A percentile compares a stretch with the other conserved stretches of the same genome.
Conservation (phyloP, 1,284 basidiomycete species). For the Puccinia polysora region DNA sequence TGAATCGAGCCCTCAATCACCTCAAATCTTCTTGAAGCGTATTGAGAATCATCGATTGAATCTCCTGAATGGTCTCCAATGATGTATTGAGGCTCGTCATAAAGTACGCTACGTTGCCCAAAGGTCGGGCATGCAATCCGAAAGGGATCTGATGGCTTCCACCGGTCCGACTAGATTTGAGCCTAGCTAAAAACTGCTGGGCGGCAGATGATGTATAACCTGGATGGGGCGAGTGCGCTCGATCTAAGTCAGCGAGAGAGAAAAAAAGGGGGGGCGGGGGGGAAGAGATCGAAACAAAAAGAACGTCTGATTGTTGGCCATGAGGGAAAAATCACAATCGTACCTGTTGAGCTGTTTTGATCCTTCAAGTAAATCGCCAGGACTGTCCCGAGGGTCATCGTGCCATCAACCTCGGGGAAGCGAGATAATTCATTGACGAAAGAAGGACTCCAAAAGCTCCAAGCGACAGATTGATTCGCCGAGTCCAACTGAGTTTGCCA, state of each 20-base stretch:
- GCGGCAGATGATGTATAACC: constrained; percentile 76
- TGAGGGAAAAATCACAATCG: constrained; percentile 2
- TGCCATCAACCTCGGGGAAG: constrained; percentile 63
- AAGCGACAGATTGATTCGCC: constrained; percentile 55
- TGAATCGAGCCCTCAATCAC: too few species aligned
- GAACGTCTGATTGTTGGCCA: too few species aligned
- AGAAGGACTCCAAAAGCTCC: constrained; percentile 80
- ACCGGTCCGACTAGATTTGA: constrained; percentile 45
- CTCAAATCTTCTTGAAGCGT: neutral
- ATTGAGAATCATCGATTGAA: constrained; percentile 47
- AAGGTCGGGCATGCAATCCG: constrained; percentile 76
- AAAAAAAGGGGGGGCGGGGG: too few species aligned
- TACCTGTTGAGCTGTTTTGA: constrained; percentile 56
- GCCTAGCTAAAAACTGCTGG: constrained; percentile 53
- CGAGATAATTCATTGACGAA: constrained; percentile 67
- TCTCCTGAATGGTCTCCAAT: constrained; percentile 47
- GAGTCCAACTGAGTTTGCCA: constrained; percentile 55
- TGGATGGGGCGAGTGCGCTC: too few species aligned
- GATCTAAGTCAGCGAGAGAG: too few species aligned
- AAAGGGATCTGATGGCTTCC: constrained; percentile 6
- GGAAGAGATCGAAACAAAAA: constrained; percentile 3
- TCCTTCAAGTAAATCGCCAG: constrained; percentile 74
- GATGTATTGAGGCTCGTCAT: constrained; percentile 82
- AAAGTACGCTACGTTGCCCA: constrained; percentile 89
- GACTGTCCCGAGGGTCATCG: constrained; percentile 83